Base-by-base conservation (phyloP, 2,329 filamentous ascomycete species). In the Penicillium sp. region DNA sequence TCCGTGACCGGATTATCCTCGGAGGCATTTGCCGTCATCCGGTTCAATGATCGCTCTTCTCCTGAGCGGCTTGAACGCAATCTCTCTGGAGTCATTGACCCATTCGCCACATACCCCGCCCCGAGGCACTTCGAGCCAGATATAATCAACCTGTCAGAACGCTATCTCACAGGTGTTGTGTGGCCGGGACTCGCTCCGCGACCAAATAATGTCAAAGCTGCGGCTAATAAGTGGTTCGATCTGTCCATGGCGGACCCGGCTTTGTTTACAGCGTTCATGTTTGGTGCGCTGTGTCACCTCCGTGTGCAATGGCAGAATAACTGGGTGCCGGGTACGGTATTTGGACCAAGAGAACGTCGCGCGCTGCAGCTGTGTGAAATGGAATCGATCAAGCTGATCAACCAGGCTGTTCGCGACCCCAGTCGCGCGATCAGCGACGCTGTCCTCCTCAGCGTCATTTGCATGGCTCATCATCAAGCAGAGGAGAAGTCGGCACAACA, bases 381-480 rank as follows among this genome's bases (percentile, higher is more conserved):
- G 46, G 65, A 70, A 47, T 62, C 67, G 3, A 65, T 71, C 45
- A 58, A 63, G 33, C 55, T 65, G 48, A 65, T 69, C 21, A 69
- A 65, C n/a, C 48, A 61, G 29, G 65, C 66, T 19, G 57, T 71
- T 37, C 53, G 51, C 21, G 62, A 69, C 46, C 62, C 62, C 1
- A 48, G 50, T n/a, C 62, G 61, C 12, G 64, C 62, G 6, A 53
- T 61, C 7, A 62, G 62, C 26, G 68, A 71, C 53, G 63, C 67
- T 3, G 61, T 68, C 3, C 58, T 71, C 17, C 53, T 69, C 5
- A 65, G 64, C 22, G 66, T 71, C 0, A 60, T 69, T 19, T 67
- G 66, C 39, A 64, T 70, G 60, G 60, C 61, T 29, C 59, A 65
- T 57, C 61, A 66, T 53, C 59, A 62, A 31, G 58, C 62, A 0